Percentiles rank a stretch among this genome's conserved stretches.
phyloP scores from a whole-genome alignment of 106 monocot genomes.

The Allium sativum region DNA sequence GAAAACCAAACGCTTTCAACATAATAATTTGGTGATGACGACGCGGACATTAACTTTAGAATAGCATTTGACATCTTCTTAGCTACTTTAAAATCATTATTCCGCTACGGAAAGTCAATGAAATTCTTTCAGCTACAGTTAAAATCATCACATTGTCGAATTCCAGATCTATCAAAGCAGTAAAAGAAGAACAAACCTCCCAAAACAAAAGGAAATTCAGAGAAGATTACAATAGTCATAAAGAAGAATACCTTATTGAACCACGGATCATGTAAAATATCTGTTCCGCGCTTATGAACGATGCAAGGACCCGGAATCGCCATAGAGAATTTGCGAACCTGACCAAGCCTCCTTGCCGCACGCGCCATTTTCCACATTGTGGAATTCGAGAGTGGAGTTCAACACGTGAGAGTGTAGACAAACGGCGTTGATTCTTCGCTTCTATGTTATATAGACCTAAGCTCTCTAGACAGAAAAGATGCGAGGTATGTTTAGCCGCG shows the following conservation, averaged over 20 bases:
- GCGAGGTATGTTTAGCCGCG: constrained; percentile 4
- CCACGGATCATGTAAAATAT: constrained; percentile 98
- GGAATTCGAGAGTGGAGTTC: not conserved
- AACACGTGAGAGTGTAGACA: constrained; percentile 45
- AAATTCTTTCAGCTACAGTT: too few relatives aligned
- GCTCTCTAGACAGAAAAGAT: not conserved
- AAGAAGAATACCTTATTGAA: constrained; percentile 68
- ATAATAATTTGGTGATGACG: too few relatives aligned
- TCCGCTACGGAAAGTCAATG: too few relatives aligned
- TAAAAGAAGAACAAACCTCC: not conserved
- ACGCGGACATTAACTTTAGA: too few relatives aligned
- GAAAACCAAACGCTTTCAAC: too few relatives aligned
- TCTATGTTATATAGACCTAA: not conserved
- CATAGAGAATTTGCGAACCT: constrained; percentile 42
- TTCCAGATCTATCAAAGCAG: not conserved
- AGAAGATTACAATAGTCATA: not conserved
- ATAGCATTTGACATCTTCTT: too few relatives aligned
- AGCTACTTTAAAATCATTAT: too few relatives aligned
- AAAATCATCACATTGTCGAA: constrained; percentile 1
- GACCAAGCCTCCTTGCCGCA: constrained; percentile 32
- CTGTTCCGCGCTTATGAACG: constrained; percentile 93
- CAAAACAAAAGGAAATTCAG: not conserved
- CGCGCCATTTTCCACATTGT: constrained; percentile 57
- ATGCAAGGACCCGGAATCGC: constrained; percentile 77
- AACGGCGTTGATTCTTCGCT: not conserved